Percentiles rank a stretch among this genome's conserved stretches.
These are phyloP conservation scores for Russula griseocarnosa DNA, from an alignment of 768 basidiomycete species.

Conservation along the genomic window DNA sequence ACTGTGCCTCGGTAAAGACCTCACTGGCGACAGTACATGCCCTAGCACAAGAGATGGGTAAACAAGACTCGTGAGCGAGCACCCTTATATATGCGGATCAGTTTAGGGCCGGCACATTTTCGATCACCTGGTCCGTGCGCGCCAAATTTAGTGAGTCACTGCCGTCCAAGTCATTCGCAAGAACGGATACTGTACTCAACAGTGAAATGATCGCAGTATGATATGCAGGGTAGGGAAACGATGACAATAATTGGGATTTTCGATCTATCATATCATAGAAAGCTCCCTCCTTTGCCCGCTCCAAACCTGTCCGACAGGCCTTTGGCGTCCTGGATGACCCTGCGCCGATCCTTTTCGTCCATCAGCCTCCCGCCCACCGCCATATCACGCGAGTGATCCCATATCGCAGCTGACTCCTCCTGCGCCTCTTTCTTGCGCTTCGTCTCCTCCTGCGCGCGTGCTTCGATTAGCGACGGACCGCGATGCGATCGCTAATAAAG, in stretches of 20 bases:
- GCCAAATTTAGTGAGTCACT: neutral
- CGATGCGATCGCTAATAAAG: constrained; percentile 32
- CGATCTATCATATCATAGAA: constrained; percentile 38
- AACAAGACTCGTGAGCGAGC: neutral
- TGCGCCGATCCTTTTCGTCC: constrained; percentile 79
- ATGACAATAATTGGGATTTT: neutral
- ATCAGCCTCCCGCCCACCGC: constrained; percentile 78
- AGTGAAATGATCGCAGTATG: neutral
- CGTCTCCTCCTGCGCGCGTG: constrained; percentile 44
- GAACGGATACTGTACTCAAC: too few relatives aligned
- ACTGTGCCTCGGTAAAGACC: constrained; percentile 94
- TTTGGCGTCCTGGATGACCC: constrained; percentile 75
- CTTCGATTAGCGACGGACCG: constrained; percentile 33
- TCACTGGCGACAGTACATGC: constrained; percentile 94
- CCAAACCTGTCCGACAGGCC: constrained; percentile 84
- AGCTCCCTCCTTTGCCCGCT: constrained; percentile 62
- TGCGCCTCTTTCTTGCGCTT: constrained; percentile 42
- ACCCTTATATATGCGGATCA: constrained; percentile 35
- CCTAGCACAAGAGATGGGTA: constrained; percentile 73
- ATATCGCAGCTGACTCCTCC: constrained; percentile 63
- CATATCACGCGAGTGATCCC: constrained; percentile 95
- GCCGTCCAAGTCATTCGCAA: neutral
- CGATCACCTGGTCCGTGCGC: constrained; percentile 23
- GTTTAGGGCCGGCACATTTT: constrained; percentile 26
- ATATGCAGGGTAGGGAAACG: neutral